Evolutionary conservation across 164 flowering plant species (phyloP).

Genomic region (Aristolochia californica): DNA sequence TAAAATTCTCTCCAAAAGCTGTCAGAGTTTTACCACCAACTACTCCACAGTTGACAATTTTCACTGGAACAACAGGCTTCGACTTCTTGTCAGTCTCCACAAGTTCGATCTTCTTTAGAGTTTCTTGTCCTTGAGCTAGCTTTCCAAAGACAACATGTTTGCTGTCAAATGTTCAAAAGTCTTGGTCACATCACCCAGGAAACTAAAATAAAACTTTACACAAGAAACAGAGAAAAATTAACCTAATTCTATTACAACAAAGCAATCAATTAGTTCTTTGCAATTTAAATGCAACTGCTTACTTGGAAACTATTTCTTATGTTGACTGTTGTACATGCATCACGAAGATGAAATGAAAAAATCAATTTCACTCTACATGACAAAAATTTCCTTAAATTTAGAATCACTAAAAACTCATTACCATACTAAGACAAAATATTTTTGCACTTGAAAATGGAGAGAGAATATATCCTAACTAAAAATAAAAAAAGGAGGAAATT

Average conservation of each 20-base stretch:
- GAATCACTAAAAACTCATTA: no score
- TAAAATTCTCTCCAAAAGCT: constrained; percentile 10
- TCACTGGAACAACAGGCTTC: constrained; percentile 55
- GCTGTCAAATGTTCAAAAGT: constrained; percentile 28
- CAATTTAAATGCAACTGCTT: not conserved
- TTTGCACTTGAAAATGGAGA: no score
- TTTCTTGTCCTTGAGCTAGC: constrained; percentile 67
- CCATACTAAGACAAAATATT: no score
- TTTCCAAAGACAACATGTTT: constrained; percentile 82
- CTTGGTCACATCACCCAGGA: not conserved
- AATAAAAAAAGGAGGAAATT: no score
- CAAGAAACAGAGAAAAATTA: constrained; percentile 1
- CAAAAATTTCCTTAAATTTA: no score
- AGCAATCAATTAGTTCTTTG: not conserved
- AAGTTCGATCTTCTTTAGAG: constrained; percentile 62
- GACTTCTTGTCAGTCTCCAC: constrained; percentile 65
- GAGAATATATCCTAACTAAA: no score
- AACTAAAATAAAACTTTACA: not conserved
- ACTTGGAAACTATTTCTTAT: no score
- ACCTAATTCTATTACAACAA: not conserved
- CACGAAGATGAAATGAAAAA: no score
- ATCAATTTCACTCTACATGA: no score
- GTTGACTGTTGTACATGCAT: no score
- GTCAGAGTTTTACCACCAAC: constrained; percentile 32
- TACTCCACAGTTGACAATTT: constrained; percentile 82